phyloP scores from a whole-genome alignment of 2,329 filamentous ascomycete species.

The Lasiodiplodia sp. region DNA sequence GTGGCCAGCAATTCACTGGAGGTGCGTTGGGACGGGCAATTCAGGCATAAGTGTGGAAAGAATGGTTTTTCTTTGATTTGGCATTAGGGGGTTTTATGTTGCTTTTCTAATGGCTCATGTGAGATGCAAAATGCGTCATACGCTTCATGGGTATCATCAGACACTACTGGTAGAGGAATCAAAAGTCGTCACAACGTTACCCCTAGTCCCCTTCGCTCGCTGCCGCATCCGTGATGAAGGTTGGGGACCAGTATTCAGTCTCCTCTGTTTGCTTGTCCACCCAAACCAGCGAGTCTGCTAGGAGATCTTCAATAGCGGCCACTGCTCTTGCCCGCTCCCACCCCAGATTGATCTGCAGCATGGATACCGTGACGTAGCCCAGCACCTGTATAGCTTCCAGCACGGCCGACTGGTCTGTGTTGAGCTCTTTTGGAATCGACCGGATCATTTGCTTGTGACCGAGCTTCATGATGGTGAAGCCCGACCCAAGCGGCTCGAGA shows the following conservation, averaged over 20 bases:
- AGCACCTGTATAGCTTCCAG: constrained; percentile 90
- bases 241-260: constrained; percentile 92
- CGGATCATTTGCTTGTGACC: constrained; percentile 87
- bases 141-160: constrained; percentile 29
- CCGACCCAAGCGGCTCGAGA: constrained; percentile 84
- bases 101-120: constrained; percentile 30
- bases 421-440: constrained; percentile 92
- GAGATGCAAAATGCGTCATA: constrained; percentile 29
- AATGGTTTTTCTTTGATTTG: constrained; percentile 23
- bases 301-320: constrained; percentile 88
- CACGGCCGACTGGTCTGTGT: constrained; percentile 90
- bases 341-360: constrained; percentile 83
- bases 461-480: constrained; percentile 84
- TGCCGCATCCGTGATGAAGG: constrained; percentile 64
- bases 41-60: constrained; percentile 48
- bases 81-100: constrained; percentile 26
- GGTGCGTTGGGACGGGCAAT: constrained; percentile 73
- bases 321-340: constrained; percentile 87
- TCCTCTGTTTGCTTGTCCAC: constrained; percentile 85
- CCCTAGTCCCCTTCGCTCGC: constrained; percentile 20
- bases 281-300: constrained; percentile 92
- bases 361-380: constrained; percentile 87
- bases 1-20: constrained; percentile 81
- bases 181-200: constrained; percentile 20
- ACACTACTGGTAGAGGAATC: constrained; percentile 22